These are phyloP conservation scores for Flaveria robusta DNA, from an alignment of 129 eudicot species.

Conservation along the genomic window DNA sequence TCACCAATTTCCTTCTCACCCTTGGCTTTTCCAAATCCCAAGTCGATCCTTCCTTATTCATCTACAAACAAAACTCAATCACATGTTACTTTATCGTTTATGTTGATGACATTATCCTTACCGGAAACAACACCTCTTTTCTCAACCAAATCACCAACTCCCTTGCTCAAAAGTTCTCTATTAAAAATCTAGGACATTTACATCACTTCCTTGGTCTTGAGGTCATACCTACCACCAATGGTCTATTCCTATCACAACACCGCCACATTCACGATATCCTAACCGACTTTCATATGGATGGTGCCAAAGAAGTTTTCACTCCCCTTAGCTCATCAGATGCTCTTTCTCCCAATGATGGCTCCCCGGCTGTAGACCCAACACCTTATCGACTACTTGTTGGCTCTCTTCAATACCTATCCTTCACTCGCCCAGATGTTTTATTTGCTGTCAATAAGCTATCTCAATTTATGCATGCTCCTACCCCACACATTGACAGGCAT, in stretches of 20 bases:
- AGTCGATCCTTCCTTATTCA: neutral
- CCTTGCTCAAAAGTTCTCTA: neutral
- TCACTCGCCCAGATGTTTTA: neutral
- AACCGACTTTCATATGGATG: neutral
- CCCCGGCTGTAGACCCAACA: neutral
- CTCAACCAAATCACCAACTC: neutral
- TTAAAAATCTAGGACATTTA: neutral
- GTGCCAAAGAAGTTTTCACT: neutral
- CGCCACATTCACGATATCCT: neutral
- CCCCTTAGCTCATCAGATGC: neutral
- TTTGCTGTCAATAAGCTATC: neutral
- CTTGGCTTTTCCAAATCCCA: neutral
- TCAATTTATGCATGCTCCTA: neutral
- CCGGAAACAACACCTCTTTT: neutral
- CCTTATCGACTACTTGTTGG: neutral
- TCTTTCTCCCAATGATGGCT: neutral
- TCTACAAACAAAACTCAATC: neutral
- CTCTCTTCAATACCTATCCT: neutral
- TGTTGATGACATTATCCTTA: neutral
- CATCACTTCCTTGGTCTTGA: neutral
- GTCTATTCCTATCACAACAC: neutral
- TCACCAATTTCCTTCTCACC: neutral
- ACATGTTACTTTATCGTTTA: neutral
- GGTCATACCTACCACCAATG: neutral
- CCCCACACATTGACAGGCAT: too few species aligned